Percentiles rank a stretch among this genome's conserved stretches.
phyloP scores from a whole-genome alignment of 2,329 filamentous ascomycete species.

The Thelonectria blattea region DNA sequence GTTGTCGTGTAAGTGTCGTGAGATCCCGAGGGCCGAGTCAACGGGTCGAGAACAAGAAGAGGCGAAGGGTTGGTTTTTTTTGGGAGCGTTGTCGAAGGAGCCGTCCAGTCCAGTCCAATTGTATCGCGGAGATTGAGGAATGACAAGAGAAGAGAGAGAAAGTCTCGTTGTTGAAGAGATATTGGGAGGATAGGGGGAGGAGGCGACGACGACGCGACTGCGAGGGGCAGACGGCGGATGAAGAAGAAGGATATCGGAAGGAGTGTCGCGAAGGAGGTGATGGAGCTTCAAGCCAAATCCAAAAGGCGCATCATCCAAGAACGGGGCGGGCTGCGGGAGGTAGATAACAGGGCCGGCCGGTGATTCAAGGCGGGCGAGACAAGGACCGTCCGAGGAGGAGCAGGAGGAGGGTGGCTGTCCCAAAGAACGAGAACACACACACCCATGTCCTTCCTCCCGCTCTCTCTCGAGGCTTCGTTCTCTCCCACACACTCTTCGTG shows the following conservation, averaged over 20 bases:
- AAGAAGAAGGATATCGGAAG: conserved; percentile 42
- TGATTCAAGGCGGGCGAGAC: conserved; percentile 34
- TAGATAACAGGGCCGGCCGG: conserved; percentile 31
- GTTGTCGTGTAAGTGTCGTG: conserved; percentile 29
- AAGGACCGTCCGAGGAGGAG: too few species aligned
- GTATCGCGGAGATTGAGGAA: conserved; percentile 20
- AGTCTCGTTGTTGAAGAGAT: neutral
- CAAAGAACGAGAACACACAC: neutral
- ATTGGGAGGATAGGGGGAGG: conserved; percentile 14
- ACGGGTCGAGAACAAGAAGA: conserved; percentile 53
- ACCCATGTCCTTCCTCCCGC: too few species aligned
- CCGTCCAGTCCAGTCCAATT: conserved; percentile 24
- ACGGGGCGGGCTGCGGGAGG: conserved; percentile 30
- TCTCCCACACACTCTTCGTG: neutral
- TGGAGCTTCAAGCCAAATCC: conserved; percentile 29
- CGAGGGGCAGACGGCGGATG: conserved; percentile 22
- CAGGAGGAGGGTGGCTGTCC: conserved; percentile 35
- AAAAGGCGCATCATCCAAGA: conserved; percentile 27
- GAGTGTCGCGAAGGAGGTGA: conserved; percentile 47
- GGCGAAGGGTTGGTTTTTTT: conserved; percentile 12
- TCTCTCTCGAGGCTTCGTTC: too few species aligned
- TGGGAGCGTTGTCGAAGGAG: conserved; percentile 15
- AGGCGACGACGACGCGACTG: conserved; percentile 39
- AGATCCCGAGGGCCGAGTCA: conserved; percentile 54
- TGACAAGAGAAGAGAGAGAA: conserved; percentile 4